A percentile compares a stretch with the other conserved stretches of the same genome.
phyloP scores from a whole-genome alignment of 179 eudicot species.

The Dionaea muscipula region DNA sequence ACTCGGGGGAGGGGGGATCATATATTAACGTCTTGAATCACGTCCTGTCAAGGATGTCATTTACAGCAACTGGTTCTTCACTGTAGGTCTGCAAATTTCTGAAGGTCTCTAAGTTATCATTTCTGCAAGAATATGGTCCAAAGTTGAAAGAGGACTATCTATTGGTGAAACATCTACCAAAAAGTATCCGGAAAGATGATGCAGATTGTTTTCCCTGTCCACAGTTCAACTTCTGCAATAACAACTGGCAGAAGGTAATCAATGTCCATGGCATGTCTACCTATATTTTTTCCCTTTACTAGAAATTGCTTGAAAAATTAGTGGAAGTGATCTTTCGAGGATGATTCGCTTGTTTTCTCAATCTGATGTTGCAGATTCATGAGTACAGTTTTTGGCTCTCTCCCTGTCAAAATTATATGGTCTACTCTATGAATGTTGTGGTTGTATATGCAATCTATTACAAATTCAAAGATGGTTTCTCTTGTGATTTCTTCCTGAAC shows the following conservation, averaged over 20 bases:
- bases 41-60: neutral
- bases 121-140: constrained; percentile 88
- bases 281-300: neutral
- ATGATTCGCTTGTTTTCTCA: too few species aligned
- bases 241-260: constrained; percentile 88
- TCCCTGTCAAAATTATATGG: neutral
- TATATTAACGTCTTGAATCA: neutral
- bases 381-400: neutral
- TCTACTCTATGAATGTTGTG: neutral
- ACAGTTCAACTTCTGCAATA: constrained; percentile 58
- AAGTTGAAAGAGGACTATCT: constrained; percentile 90
- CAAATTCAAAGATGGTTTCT: neutral
- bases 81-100: constrained; percentile 86
- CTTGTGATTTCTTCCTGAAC: constrained; percentile 6
- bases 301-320: neutral
- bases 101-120: constrained; percentile 87
- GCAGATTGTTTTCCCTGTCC: constrained; percentile 55
- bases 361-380: too few species aligned
- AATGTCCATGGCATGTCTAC: neutral
- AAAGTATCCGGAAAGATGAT: constrained; percentile 30
- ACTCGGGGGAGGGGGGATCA: too few species aligned
- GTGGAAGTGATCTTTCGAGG: too few species aligned
- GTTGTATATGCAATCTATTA: neutral
- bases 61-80: constrained; percentile 2
- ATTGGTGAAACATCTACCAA: constrained; percentile 71